Percentiles rank a stretch among this genome's conserved stretches.
Evolutionary conservation across 441 rosid species (phyloP).

Genomic region (Biscutella auriculata): DNA sequence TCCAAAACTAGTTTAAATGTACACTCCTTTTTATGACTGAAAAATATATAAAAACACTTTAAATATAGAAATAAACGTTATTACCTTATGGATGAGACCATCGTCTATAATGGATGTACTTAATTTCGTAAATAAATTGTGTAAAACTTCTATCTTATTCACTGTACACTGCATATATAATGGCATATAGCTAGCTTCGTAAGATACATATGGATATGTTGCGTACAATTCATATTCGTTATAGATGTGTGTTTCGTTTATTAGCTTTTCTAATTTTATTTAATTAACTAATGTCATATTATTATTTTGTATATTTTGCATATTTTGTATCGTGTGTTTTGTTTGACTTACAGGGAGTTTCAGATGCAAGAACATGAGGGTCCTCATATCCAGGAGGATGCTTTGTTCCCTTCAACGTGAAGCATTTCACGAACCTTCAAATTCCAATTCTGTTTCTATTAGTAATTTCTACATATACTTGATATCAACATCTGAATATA

Average conservation of each 20-base stretch:
- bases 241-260: not conserved
- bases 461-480: too few species aligned
- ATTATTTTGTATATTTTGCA: too few species aligned
- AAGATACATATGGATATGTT: not conserved
- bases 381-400: constrained; percentile 27
- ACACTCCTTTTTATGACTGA: not conserved
- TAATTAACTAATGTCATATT: not conserved
- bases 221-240: not conserved
- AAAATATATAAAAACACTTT: not conserved
- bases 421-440: constrained; percentile 38
- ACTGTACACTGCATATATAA: constrained; percentile 37
- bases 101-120: constrained; percentile 43
- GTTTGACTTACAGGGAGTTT: constrained; percentile 39
- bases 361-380: constrained; percentile 42
- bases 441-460: too few species aligned
- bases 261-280: not conserved
- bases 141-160: constrained; percentile 40
- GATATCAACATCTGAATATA: too few species aligned
- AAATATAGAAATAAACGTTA: not conserved
- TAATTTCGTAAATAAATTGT: constrained; percentile 43
- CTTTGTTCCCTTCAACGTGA: constrained; percentile 36
- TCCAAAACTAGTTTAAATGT: not conserved
- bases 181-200: not conserved
- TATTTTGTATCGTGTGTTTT: not conserved
- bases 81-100: constrained; percentile 50